Percentiles rank a stretch among this genome's conserved stretches.
phyloP scores from a whole-genome alignment of 345 rosid genomes.

The Gynandropsis gynandra region DNA sequence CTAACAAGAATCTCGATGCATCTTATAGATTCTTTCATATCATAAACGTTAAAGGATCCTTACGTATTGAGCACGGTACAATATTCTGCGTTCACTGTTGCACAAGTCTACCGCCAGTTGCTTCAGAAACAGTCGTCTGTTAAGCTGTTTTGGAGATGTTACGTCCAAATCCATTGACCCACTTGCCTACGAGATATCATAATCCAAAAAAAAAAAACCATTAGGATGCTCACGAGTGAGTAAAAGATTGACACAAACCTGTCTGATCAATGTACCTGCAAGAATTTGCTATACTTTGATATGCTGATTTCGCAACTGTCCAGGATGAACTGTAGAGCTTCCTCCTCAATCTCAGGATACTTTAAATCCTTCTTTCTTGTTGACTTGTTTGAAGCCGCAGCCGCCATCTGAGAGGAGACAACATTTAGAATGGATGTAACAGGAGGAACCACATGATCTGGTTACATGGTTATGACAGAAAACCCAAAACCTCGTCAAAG shows the following conservation, averaged over 20 bases:
- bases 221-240: slow-evolving; percentile 28
- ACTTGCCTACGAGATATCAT: slow-evolving; percentile 46
- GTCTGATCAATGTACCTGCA: slow-evolving; percentile 46
- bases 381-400: slow-evolving; percentile 74
- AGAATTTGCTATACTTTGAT: slow-evolving; percentile 71
- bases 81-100: slow-evolving; percentile 75
- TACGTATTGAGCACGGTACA: slow-evolving; percentile 85
- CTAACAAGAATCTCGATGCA: neutral
- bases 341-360: slow-evolving; percentile 71
- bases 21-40: neutral
- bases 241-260: neutral
- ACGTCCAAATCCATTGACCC: slow-evolving; percentile 93
- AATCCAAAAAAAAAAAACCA: slow-evolving; percentile 30
- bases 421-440: slow-evolving; percentile 4
- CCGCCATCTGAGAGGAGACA: slow-evolving; percentile 61
- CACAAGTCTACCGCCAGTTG: slow-evolving; percentile 93
- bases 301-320: slow-evolving; percentile 82
- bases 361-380: slow-evolving; percentile 44
- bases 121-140: slow-evolving; percentile 74
- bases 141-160: slow-evolving; percentile 88
- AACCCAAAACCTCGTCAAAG: slow-evolving; percentile 67
- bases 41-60: slow-evolving; percentile 24
- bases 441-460: neutral
- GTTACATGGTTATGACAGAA: slow-evolving; percentile 4
- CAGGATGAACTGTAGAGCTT: slow-evolving; percentile 62